A percentile compares a stretch with the other conserved stretches of the same genome.
Evolutionary conservation across 2,329 filamentous ascomycete species (phyloP).

Genomic region (Penicillium sp.): DNA sequence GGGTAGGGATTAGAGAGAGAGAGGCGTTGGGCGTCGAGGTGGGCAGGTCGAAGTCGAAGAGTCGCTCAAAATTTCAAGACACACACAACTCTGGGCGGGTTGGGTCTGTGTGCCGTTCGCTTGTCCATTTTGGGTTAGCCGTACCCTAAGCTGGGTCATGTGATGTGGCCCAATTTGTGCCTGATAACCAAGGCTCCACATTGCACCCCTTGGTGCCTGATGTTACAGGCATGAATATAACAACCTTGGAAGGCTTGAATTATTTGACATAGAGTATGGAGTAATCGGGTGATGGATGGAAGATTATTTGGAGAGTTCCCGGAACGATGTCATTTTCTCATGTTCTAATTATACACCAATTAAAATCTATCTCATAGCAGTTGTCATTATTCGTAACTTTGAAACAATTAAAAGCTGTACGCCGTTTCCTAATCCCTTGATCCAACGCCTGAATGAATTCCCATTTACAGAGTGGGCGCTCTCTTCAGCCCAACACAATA

Average conservation of each 20-base stretch:
- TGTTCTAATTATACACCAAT: conserved; percentile 3
- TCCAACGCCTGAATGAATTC: conserved; percentile 8
- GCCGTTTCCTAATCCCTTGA: conserved; percentile 7
- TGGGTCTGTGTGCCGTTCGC: conserved; percentile 41
- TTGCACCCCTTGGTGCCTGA: conserved; percentile 6
- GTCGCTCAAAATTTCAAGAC: conserved; percentile 39
- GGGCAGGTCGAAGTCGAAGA: conserved; percentile 41
- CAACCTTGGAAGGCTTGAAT: too few relatives aligned
- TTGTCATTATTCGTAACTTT: conserved; percentile 13
- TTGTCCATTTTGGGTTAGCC: conserved; percentile 43
- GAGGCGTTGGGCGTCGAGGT: conserved; percentile 36
- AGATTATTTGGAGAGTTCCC: background rate
- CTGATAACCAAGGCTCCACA: background rate
- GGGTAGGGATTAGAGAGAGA: conserved; percentile 28
- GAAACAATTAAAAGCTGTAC: conserved; percentile 6
- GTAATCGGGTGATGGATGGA: background rate
- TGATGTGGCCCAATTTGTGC: conserved; percentile 1
- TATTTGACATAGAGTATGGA: background rate
- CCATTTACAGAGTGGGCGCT: conserved; percentile 38
- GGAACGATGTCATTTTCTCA: background rate
- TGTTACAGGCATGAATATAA: background rate
- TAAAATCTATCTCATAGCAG: background rate
- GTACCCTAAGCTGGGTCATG: conserved; percentile 35
- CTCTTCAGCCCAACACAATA: conserved; percentile 59
- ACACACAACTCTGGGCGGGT: conserved; percentile 33